These are phyloP conservation scores for Thamnidium elegans DNA, from an alignment of 192 early-diverging fungal genomes.

Conservation along the genomic window DNA sequence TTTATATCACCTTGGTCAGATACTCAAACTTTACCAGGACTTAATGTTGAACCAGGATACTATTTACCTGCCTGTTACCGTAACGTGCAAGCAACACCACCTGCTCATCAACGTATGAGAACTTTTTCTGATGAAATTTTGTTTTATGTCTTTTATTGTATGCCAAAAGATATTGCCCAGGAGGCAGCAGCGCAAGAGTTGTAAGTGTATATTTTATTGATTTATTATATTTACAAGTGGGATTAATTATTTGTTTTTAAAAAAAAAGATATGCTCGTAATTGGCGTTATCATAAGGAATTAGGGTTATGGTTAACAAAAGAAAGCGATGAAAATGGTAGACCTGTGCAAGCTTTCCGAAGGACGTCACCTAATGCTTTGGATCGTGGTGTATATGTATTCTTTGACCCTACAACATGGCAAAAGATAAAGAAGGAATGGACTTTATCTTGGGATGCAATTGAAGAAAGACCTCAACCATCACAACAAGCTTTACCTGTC, in stretches of 20 bases:
- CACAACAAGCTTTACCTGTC: conserved; percentile 7
- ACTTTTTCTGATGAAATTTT: conserved; percentile 88
- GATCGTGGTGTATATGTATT: conserved; percentile 89
- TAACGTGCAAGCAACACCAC: conserved; percentile 66
- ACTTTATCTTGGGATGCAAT: conserved; percentile 83
- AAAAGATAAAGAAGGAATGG: conserved; percentile 87
- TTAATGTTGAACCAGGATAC: conserved; percentile 79
- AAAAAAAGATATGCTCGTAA: conserved; percentile 66
- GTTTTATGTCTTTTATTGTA: conserved; percentile 96
- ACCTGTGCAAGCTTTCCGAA: conserved; percentile 52
- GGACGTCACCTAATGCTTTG: conserved; percentile 43
- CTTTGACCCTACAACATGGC: conserved; percentile 91
- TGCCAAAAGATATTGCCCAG: conserved; percentile 90
- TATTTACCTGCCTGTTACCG: conserved; percentile 82
- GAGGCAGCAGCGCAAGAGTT: conserved; percentile 94
- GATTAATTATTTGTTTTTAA: background rate
- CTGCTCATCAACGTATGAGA: conserved; percentile 67
- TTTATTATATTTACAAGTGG: background rate
- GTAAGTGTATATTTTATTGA: conserved; percentile 31
- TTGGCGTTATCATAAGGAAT: conserved; percentile 97
- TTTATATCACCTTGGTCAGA: conserved; percentile 92
- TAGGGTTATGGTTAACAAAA: conserved; percentile 89
- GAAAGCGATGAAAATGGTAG: conserved; percentile 58
- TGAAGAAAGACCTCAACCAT: conserved; percentile 68
- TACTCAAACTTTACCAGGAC: conserved; percentile 54